phyloP scores from a whole-genome alignment of 2,329 filamentous ascomycete genomes.

The Lecanosticta acicola region DNA sequence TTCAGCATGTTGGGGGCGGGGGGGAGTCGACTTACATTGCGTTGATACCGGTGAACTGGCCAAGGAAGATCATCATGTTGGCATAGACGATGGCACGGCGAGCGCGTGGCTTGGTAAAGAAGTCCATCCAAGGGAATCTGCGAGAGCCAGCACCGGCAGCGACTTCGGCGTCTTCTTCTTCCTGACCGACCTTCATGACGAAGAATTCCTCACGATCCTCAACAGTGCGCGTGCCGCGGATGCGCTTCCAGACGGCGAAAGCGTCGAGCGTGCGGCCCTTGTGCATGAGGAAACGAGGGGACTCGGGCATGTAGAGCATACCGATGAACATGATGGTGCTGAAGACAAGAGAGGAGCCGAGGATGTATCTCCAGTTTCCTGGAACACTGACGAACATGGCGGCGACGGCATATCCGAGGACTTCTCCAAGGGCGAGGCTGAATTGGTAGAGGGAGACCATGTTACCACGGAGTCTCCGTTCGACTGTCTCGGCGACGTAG shows the following conservation, averaged over 20 bases:
- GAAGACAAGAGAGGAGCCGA: conserved; percentile 66
- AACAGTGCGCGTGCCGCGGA: conserved; percentile 53
- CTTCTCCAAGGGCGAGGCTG: conserved; percentile 69
- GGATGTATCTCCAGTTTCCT: conserved; percentile 69
- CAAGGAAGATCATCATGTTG: conserved; percentile 62
- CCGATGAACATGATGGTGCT: conserved; percentile 54
- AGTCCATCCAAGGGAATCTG: conserved; percentile 65
- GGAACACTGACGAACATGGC: conserved; percentile 66
- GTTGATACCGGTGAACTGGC: conserved; percentile 59
- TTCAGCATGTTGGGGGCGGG: no score
- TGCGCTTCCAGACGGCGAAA: conserved; percentile 67
- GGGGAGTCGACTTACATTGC: conserved; percentile 32
- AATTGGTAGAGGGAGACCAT: conserved; percentile 67
- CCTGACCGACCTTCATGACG: conserved; percentile 60
- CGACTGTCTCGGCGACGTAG: conserved; percentile 68
- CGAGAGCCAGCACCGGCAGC: conserved; percentile 49
- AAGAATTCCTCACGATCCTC: conserved; percentile 66
- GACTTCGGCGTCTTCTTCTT: conserved; percentile 50
- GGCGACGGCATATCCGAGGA: conserved; percentile 65
- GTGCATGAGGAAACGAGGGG: conserved; percentile 64
- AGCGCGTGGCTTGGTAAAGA: conserved; percentile 64
- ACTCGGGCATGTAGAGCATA: conserved; percentile 68
- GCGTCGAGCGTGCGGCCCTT: conserved; percentile 55
- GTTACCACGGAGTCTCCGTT: conserved; percentile 62
- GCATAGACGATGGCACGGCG: conserved; percentile 61